A percentile compares a stretch with the other conserved stretches of the same genome.
phyloP scores from a whole-genome alignment of 2,329 filamentous ascomycete species.

The Chaetothyriales sp. region DNA sequence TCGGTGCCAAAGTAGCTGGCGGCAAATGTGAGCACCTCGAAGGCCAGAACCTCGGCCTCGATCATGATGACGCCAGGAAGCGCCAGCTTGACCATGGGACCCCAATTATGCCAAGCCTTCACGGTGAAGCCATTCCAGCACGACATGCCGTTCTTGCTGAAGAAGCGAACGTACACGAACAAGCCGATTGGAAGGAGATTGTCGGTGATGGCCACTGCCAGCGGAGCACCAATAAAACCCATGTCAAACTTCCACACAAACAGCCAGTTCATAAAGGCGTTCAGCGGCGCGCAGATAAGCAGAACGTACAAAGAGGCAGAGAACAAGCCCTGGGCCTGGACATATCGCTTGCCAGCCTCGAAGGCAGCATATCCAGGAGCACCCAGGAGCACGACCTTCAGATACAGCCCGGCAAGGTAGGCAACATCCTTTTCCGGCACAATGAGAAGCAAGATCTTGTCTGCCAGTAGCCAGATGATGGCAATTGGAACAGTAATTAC shows the following conservation, averaged over 20 bases:
- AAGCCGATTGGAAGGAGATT: conserved; percentile 60
- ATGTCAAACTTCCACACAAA: conserved; percentile 57
- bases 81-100: conserved; percentile 73
- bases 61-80: conserved; percentile 88
- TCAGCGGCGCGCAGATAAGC: conserved; percentile 67
- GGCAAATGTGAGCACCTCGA: conserved; percentile 78
- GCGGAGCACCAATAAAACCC: conserved; percentile 67
- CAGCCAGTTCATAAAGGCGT: conserved; percentile 66
- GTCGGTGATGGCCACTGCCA: conserved; percentile 63
- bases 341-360: conserved; percentile 68
- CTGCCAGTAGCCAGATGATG: conserved; percentile 56
- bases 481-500: conserved; percentile 58
- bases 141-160: conserved; percentile 45
- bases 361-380: conserved; percentile 65
- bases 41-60: conserved; percentile 82
- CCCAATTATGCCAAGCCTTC: conserved; percentile 60
- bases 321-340: conserved; percentile 82
- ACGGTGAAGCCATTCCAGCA: conserved; percentile 72
- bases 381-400: conserved; percentile 55
- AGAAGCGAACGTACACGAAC: conserved; percentile 58
- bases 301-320: conserved; percentile 70
- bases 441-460: conserved; percentile 49
- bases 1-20: conserved; percentile 66
- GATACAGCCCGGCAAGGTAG: conserved; percentile 56
- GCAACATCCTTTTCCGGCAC: conserved; percentile 62